phyloP scores from a whole-genome alignment of 805 yeast species.

The Monosporozyma siamensis region DNA sequence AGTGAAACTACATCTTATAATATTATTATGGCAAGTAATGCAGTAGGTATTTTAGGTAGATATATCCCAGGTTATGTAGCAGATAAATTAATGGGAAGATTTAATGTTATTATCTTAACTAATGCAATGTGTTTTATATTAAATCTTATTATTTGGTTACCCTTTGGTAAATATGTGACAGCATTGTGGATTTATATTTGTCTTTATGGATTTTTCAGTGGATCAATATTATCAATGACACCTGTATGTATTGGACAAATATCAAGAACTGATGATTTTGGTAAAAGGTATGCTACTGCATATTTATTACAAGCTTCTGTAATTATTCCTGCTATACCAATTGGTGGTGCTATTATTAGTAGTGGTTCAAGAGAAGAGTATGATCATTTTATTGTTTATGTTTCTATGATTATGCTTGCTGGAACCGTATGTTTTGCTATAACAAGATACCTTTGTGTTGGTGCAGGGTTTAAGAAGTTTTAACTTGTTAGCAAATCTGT shows the following conservation, averaged over 20 bases:
- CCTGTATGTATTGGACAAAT: conserved; percentile 55
- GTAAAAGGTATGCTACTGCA: conserved; percentile 47
- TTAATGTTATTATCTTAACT: conserved; percentile 40
- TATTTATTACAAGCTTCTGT: conserved; percentile 49
- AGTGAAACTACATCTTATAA: conserved; percentile 36
- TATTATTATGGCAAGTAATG: conserved; percentile 39
- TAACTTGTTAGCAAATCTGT: conserved; percentile 7
- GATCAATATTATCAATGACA: conserved; percentile 46
- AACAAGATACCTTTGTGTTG: conserved; percentile 38
- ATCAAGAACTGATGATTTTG: conserved; percentile 45
- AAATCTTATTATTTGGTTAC: conserved; percentile 36
- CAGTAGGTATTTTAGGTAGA: conserved; percentile 40
- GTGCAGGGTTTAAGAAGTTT: conserved; percentile 32
- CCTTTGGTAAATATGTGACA: conserved; percentile 30
- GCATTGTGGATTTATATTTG: conserved; percentile 37
- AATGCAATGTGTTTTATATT: conserved; percentile 29
- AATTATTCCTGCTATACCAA: conserved; percentile 40
- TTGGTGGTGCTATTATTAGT: conserved; percentile 41
- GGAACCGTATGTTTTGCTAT: conserved; percentile 33
- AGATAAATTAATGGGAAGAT: conserved; percentile 40
- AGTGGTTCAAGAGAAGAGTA: conserved; percentile 28
- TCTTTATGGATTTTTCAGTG: conserved; percentile 48
- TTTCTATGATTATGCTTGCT: conserved; percentile 33
- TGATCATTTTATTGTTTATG: conserved; percentile 37
- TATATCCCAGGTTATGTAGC: conserved; percentile 38